Base-by-base conservation (phyloP, 768 basidiomycete genomes). In the Boletus tomentosulus region DNA sequence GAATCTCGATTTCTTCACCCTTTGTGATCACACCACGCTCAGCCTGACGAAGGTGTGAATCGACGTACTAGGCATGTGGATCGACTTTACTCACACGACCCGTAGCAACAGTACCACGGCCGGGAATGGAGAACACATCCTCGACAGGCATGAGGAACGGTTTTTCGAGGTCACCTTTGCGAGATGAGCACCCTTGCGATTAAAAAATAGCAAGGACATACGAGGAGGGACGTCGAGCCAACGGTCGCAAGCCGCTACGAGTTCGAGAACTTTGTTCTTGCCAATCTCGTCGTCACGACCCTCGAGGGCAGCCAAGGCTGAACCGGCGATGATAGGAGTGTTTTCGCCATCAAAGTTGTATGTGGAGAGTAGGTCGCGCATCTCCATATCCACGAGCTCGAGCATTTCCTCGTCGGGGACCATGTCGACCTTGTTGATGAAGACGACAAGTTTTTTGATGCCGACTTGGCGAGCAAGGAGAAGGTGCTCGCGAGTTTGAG, bases 351-450 rank as follows among this genome's bases (percentile, higher is more conserved):
- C 97, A 60, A 89, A 99, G 64, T 92, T 90, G 77, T 98, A 98
- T 13, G 84, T 85, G 4, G 84, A 75, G 24, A 99, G 81, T 11
- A 99, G 80, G 67, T 99, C 97, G 55, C 97, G 87, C 86, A 99
- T 99, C 81, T 99, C 97, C 95, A 99, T 98, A 63, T 99, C 97
- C 56, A 99, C 97, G 55, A 99, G 87, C 76, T 97, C 93, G 53
- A 98, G 77, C 94, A 99, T 98, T 79, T 99, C 97, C 6, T 87
- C 84, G 80, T 99, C 97, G 57, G 87, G 83, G 55, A 98, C 89
- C 77, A 87, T 84, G 75, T 99, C 97, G 56, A 99, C 86, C 76
- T 99, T 99, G 88, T 99, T 99, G 73, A 99, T 94, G 79, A 97
- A 99, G 60, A 99, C 97, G 54, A 98, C 93, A 35, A 99, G 84